phyloP scores from a whole-genome alignment of 78 protist species.

The Chrysochromulina tobinii region DNA sequence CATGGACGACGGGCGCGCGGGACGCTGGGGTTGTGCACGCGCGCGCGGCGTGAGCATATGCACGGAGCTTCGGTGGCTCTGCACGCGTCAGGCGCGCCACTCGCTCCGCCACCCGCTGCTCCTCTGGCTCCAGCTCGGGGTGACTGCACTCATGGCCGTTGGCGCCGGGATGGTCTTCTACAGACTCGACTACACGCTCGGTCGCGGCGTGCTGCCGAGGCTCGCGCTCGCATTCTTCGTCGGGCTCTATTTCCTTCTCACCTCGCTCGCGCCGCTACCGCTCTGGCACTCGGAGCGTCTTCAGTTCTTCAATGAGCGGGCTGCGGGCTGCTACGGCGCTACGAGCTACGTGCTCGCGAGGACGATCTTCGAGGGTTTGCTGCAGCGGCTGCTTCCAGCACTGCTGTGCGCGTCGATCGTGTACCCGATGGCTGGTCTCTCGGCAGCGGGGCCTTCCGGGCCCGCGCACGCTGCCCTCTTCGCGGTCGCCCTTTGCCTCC shows the following conservation, averaged over 20 bases:
- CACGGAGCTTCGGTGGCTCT: no score
- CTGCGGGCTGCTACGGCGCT: constrained; percentile 4
- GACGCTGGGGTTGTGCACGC: no score
- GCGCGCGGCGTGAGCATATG: no score
- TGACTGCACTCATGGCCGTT: no score
- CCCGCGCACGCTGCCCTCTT: background rate
- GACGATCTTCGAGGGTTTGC: background rate
- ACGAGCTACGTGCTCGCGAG: background rate
- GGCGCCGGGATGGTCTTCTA: no score
- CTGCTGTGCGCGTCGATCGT: background rate
- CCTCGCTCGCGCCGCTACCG: background rate
- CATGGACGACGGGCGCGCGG: no score
- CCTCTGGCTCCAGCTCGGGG: no score
- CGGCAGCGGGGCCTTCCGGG: background rate
- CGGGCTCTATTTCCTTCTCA: background rate
- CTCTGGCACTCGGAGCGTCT: constrained; percentile 5
- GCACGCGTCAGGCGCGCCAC: no score
- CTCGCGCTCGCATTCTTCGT: background rate
- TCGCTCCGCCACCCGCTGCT: no score
- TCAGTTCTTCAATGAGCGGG: background rate
- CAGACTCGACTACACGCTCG: background rate
- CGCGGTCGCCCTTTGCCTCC: background rate
- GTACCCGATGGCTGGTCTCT: constrained; percentile 20
- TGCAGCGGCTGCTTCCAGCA: background rate
- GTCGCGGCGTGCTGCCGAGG: background rate